phyloP scores from a whole-genome alignment of 345 rosid genomes.

The Citrus inodora region DNA sequence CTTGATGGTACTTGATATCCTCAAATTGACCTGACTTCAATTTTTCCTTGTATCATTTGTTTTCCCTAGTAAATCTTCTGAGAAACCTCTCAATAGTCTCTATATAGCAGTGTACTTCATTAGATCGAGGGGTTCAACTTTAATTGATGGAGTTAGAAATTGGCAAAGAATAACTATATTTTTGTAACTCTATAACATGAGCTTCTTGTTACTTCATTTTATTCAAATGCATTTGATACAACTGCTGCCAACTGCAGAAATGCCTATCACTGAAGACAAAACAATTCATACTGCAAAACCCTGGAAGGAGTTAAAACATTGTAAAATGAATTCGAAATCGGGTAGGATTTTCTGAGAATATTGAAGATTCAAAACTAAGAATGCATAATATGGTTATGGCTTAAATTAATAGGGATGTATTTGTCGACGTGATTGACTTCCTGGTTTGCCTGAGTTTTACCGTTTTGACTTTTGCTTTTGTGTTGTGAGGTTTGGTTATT shows the following conservation, averaged over 20 bases:
- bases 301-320: background rate
- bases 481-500: background rate
- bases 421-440: background rate
- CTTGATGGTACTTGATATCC: background rate
- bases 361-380: background rate
- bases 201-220: background rate
- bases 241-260: background rate
- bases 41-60: too few species aligned
- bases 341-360: background rate
- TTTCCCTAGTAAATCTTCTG: background rate
- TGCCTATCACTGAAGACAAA: too few species aligned
- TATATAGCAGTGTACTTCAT: background rate
- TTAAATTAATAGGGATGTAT: background rate
- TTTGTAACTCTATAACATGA: too few species aligned
- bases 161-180: too few species aligned
- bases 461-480: background rate
- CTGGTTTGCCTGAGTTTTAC: background rate
- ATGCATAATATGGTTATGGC: background rate
- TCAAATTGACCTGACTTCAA: background rate
- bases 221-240: background rate
- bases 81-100: background rate
- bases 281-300: background rate
- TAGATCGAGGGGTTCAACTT: background rate
- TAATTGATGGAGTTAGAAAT: background rate
- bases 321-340: background rate